Base-by-base conservation (phyloP, 768 basidiomycete genomes). In the Rhodocollybia butyracea region DNA sequence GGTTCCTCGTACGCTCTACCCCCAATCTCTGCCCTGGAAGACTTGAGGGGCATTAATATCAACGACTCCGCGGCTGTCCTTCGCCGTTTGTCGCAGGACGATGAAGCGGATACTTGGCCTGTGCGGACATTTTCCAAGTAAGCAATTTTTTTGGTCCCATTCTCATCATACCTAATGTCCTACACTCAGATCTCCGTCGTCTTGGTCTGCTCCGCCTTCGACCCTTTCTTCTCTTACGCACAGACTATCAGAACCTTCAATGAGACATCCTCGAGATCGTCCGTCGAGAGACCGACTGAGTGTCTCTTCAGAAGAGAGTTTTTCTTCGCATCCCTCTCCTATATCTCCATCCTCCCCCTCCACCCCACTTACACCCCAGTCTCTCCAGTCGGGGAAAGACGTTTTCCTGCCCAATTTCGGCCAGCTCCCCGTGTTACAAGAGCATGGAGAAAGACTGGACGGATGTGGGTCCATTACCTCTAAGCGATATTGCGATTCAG, bases 1-100 rank as follows among this genome's bases (percentile, higher is more conserved):
- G 30, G 17, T 21, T 5, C 24, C 1, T 69, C 73, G 2, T 85
- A 84, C 57, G 80, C 84, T 1, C 64, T 88, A 3, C 87, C 86
- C 1, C 85, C 86, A 1, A 88, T 88, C 54, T 83, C 86, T 6
- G 81, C 85, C 0, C 69, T 91, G 61, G 87, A 88, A 65, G 82
- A 83, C 57, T 65, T 84, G 46, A 75, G 84, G 8, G 82, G 83
- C 2, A 68, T 79, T 21, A 70, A 61, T 67, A 73, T 57, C 56
- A 75, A 73, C 34, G 85, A 88, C 63, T 83, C 86, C 0, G 81
- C 83, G 4, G 82, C 85, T 5, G 88, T 90, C 6, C 68, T 90
- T 45, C 73, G 82, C 52, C 77, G 88, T 26, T 68, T 90, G n/a
- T 77, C 74, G 54, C 75, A 78, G 59, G 81, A 84, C 21, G 84